A percentile compares a stretch with the other conserved stretches of the same genome.
phyloP scores from a whole-genome alignment of 768 basidiomycete genomes.

The Suillus decipiens region DNA sequence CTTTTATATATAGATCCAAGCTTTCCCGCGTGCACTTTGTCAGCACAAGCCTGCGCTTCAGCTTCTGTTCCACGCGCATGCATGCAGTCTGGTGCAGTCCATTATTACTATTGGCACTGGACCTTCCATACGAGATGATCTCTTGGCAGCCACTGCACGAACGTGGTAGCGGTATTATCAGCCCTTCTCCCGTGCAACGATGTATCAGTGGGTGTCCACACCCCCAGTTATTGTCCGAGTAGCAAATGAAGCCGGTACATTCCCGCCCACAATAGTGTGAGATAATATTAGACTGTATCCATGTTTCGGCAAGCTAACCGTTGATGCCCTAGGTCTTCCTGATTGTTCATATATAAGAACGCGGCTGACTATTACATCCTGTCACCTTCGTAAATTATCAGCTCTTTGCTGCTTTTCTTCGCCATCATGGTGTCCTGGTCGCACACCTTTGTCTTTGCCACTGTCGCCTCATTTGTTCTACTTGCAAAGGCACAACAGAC shows the following conservation, averaged over 20 bases:
- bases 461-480: constrained; percentile 9
- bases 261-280: constrained; percentile 17
- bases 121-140: background rate
- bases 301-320: background rate
- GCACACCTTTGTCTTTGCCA: constrained; percentile 13
- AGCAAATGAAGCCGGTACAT: background rate
- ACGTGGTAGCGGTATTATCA: background rate
- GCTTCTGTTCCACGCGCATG: background rate
- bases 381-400: constrained; percentile 13
- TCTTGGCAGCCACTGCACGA: background rate
- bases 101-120: background rate
- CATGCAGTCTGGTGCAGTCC: background rate
- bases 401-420: constrained; percentile 11
- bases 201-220: background rate
- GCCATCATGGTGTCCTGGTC: constrained; percentile 29
- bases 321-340: background rate
- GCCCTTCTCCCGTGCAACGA: background rate
- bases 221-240: constrained; percentile 2
- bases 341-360: constrained; percentile 7
- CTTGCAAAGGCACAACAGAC: constrained; percentile 23
- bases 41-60: background rate
- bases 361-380: background rate
- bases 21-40: background rate
- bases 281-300: constrained; percentile 3
- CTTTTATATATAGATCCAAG: background rate